Conservation (phyloP, 2,329 filamentous ascomycete genomes). For the Amylocarpus encephaloides region DNA sequence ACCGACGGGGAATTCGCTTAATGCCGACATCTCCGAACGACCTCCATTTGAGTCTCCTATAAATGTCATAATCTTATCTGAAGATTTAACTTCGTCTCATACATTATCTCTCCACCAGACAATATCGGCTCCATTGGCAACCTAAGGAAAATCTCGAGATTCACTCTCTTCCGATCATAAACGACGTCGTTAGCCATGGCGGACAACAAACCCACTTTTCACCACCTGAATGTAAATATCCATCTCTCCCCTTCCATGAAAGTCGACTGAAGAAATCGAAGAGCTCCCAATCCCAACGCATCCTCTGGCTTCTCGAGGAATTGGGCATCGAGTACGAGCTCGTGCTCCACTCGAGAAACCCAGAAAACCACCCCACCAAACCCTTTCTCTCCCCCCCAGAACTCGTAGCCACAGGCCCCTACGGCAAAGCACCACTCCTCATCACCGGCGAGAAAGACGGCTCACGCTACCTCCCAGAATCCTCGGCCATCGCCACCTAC, state of each 20-base stretch:
- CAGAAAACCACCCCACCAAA: slow-evolving; percentile 40
- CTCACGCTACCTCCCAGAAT: slow-evolving; percentile 25
- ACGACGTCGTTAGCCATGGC: not conserved
- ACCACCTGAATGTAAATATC: slow-evolving; percentile 24
- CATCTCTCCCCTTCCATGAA: not conserved
- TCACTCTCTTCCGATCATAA: no score
- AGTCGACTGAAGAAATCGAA: slow-evolving; percentile 27
- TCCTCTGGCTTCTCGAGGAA: slow-evolving; percentile 64
- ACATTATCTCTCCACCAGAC: not conserved
- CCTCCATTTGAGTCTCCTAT: no score
- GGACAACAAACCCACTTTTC: slow-evolving; percentile 20
- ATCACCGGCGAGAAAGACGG: slow-evolving; percentile 24
- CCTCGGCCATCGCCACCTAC: slow-evolving; percentile 29
- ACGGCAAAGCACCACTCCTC: slow-evolving; percentile 74
- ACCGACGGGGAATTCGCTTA: no score
- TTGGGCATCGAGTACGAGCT: slow-evolving; percentile 64
- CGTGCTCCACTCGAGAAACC: slow-evolving; percentile 58
- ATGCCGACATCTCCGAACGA: no score
- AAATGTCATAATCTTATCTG: no score
- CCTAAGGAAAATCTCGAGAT: no score
- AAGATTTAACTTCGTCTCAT: no score
- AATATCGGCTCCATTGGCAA: no score
- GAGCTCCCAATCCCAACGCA: slow-evolving; percentile 58
- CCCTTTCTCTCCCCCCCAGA: slow-evolving; percentile 37
- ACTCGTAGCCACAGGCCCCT: slow-evolving; percentile 42